phyloP scores from a whole-genome alignment of 352 stramenopile species.

The Globisporangium alternatum region DNA sequence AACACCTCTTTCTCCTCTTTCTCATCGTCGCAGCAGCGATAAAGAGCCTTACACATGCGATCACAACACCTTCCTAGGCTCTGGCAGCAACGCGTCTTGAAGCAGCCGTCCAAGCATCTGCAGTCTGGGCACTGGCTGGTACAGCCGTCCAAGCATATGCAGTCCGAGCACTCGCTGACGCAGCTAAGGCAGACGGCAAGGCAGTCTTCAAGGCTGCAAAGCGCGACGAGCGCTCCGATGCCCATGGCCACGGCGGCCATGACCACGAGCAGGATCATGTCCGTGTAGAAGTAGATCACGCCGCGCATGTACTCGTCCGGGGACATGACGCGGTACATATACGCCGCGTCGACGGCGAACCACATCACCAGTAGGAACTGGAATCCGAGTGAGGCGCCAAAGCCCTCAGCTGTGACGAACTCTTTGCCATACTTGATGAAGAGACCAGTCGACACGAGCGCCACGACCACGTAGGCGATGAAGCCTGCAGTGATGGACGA shows the following conservation, averaged over 20 bases:
- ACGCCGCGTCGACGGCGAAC: constrained; percentile 50
- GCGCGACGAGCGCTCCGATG: constrained; percentile 7
- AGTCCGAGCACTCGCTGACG: neutral
- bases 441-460: constrained; percentile 21
- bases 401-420: constrained; percentile 33
- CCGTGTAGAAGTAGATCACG: constrained; percentile 66
- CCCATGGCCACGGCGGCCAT: constrained; percentile 35
- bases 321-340: constrained; percentile 57
- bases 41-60: neutral
- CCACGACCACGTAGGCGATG: constrained; percentile 28
- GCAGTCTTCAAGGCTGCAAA: neutral
- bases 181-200: neutral
- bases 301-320: constrained; percentile 68
- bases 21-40: neutral
- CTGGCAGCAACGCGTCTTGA: neutral
- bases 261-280: constrained; percentile 51
- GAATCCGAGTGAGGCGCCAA: constrained; percentile 37
- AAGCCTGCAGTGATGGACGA: constrained; percentile 26
- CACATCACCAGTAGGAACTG: constrained; percentile 50
- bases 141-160: neutral
- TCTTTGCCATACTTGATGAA: constrained; percentile 24
- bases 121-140: neutral
- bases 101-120: neutral
- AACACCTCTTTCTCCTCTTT: neutral
- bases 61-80: neutral